Evolutionary conservation across 192 early-diverging fungal genomes (phyloP).

Genomic region (Linnemannia zychae): DNA sequence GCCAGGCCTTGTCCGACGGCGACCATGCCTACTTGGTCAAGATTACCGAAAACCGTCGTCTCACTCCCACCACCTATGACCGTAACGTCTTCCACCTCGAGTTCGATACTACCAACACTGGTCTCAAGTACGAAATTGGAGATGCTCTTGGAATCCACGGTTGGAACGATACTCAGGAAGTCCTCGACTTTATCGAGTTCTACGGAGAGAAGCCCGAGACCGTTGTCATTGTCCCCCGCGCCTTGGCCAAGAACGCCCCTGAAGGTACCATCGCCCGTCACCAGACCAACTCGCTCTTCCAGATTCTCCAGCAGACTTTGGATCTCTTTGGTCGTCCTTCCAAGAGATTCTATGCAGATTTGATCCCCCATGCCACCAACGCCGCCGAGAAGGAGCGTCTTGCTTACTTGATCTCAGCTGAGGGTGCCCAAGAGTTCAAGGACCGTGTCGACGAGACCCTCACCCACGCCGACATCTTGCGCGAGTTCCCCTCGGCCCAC

Average conservation of each 20-base stretch:
- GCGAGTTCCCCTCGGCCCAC: conserved; percentile 86
- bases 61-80: conserved; percentile 91
- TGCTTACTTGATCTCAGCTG: conserved; percentile 72
- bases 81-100: conserved; percentile 98
- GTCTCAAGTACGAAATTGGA: conserved; percentile 91
- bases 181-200: conserved; percentile 76
- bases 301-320: conserved; percentile 85
- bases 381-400: conserved; percentile 76
- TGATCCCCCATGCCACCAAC: conserved; percentile 81
- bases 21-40: conserved; percentile 73
- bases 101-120: conserved; percentile 86
- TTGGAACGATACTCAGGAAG: conserved; percentile 83
- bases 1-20: conserved; percentile 72
- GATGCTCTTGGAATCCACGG: conserved; percentile 96
- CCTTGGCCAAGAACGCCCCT: conserved; percentile 64
- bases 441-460: conserved; percentile 84
- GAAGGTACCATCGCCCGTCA: conserved; percentile 59
- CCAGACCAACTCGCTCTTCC: conserved; percentile 82
- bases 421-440: conserved; percentile 86
- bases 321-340: conserved; percentile 96
- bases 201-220: conserved; percentile 80
- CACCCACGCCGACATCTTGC: conserved; percentile 90
- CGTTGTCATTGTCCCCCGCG: conserved; percentile 67
- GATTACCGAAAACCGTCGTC: conserved; percentile 81
- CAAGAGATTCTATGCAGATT: conserved; percentile 92